Base-by-base conservation (phyloP, 2,329 filamentous ascomycete genomes). In the Talaromyces islandicus region DNA sequence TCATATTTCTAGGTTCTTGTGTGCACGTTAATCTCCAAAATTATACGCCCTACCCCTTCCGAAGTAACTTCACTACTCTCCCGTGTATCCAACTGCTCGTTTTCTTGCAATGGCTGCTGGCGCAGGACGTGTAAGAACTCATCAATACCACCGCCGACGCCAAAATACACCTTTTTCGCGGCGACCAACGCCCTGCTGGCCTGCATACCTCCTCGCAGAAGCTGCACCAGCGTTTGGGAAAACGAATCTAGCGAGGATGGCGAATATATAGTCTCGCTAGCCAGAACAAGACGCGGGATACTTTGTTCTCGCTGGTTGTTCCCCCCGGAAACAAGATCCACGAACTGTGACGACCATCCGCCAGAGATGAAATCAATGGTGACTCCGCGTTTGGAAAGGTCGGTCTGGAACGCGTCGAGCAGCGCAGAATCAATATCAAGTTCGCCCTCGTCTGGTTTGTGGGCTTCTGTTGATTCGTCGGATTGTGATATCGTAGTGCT, bases 121-220 rank as follows among this genome's bases (percentile, higher is more conserved):
- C 64, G 62, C 53, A 77, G 41, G 17, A 73, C 70, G 19, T 66
- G 63, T 52, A 77, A 65, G 64, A 88, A 84, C 38, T 83, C 84
- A 71, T 87, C 83, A 10, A 88, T 83, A 30, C 85, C 85, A 1
- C 85, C 85, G 0, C 85, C 85, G 30, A 88, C 85, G 0, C 85
- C 85, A 67, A 88, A 88, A 71, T 88, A 88, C 46, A 88, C 81
- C 64, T 82, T 78, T 72, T 88, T 88, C 2, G 85, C 85, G 9
- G 83, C 85, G 5, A 88, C 76, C 60, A 87, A 73, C 2, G 83
- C 82, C 64, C 79, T 83, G 41, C 70, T 69, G 3, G 2, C 25
- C 25, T 27, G 25, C 6, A n/a, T 48, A 4, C 57, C 70, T 71
- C 68, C 76, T 70, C 62, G 80, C 64, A 87, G 70, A 27, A 87